Evolutionary conservation across 2,329 filamentous ascomycete species (phyloP).

Genomic region (Hypomyces rosellus): DNA sequence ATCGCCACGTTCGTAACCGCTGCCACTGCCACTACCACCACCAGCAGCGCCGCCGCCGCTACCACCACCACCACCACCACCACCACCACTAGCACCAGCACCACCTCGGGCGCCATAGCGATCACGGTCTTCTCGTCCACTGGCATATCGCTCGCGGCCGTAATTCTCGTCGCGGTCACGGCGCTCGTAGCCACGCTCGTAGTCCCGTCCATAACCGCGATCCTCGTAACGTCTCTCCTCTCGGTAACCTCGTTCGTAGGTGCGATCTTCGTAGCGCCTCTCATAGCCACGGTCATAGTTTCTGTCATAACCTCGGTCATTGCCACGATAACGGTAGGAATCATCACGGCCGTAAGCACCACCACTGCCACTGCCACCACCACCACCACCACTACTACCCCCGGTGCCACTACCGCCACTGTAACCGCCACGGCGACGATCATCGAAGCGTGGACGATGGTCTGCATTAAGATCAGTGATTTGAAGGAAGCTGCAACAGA

Average conservation of each 20-base stretch:
- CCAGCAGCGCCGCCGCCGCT: slow-evolving; percentile 18
- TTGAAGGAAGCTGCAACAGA: slow-evolving; percentile 4
- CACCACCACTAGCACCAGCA: slow-evolving; percentile 26
- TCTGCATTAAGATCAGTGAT: slow-evolving; percentile 22
- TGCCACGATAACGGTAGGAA: slow-evolving; percentile 50
- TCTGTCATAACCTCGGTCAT: slow-evolving; percentile 37
- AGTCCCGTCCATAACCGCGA: slow-evolving; percentile 45
- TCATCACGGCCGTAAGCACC: slow-evolving; percentile 48
- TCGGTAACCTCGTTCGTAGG: slow-evolving; percentile 46
- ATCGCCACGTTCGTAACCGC: slow-evolving; percentile 41
- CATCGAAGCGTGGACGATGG: slow-evolving; percentile 45
- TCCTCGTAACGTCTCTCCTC: slow-evolving; percentile 43
- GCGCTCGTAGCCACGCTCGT: slow-evolving; percentile 51
- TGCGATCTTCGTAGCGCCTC: slow-evolving; percentile 32
- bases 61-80: slow-evolving; percentile 21
- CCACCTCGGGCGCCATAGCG: slow-evolving; percentile 33
- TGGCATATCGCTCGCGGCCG: slow-evolving; percentile 33
- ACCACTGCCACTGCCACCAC: slow-evolving; percentile 53
- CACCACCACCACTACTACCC: slow-evolving; percentile 52
- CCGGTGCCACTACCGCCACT: slow-evolving; percentile 39
- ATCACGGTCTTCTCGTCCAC: slow-evolving; percentile 41
- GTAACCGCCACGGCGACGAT: slow-evolving; percentile 58
- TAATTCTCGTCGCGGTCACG: slow-evolving; percentile 39
- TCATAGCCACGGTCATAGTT: slow-evolving; percentile 42
- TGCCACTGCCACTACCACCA: no score